Evolutionary conservation across 2,329 filamentous ascomycete species (phyloP).

Genomic region (Dactylella cylindrospora): DNA sequence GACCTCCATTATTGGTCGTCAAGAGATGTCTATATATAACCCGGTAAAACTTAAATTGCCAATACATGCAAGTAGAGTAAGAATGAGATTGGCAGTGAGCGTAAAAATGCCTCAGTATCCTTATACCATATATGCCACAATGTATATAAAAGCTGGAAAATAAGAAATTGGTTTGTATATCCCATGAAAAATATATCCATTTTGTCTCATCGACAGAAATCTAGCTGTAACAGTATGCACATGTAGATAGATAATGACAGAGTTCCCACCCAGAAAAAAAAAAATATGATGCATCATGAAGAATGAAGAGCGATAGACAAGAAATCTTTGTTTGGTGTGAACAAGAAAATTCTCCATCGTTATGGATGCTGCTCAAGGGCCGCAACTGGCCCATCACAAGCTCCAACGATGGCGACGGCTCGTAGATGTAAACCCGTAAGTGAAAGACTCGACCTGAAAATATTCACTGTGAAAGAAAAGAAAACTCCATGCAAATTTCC

Average conservation of each 20-base stretch:
- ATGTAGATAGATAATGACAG: slow-evolving; percentile 1
- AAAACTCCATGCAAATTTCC: no score
- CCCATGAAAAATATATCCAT: slow-evolving; percentile 9
- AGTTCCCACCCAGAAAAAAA: not conserved
- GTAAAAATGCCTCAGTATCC: no score
- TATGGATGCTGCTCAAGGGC: no score
- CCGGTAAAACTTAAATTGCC: no score
- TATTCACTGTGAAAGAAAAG: slow-evolving; percentile 12
- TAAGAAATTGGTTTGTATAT: slow-evolving; percentile 1
- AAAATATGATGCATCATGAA: slow-evolving; percentile 1
- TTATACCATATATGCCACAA: not conserved
- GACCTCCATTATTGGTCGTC: no score
- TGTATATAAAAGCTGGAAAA: not conserved
- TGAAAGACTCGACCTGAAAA: slow-evolving; percentile 3
- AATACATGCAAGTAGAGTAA: no score
- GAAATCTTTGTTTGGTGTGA: slow-evolving; percentile 2
- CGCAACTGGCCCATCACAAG: not conserved
- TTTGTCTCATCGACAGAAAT: not conserved
- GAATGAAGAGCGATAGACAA: slow-evolving; percentile 12
- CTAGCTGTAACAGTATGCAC: not conserved
- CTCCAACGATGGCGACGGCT: not conserved
- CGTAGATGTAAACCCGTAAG: not conserved
- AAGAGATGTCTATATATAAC: no score
- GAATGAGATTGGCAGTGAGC: no score
- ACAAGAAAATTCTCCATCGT: not conserved